Percentiles rank a stretch among this genome's conserved stretches.
Evolutionary conservation across 140 eudicot species (phyloP).

Genomic region (Senecio squalidus): DNA sequence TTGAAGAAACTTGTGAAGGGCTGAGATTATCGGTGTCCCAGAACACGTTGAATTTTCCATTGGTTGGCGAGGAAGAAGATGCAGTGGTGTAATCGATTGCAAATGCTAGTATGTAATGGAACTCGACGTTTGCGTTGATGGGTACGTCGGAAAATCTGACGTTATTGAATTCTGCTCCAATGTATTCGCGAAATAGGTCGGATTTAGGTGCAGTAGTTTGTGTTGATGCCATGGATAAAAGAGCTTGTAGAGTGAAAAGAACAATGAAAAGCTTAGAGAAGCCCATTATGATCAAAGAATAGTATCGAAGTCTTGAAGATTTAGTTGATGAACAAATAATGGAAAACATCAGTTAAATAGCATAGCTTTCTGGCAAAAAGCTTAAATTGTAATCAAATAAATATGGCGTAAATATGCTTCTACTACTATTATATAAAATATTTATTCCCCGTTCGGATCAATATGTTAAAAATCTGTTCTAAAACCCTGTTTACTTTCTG

Average conservation of each 20-base stretch:
- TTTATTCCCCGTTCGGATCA: background rate
- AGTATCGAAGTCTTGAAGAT: conserved; percentile 17
- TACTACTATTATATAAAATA: conserved; percentile 1
- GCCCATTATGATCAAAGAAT: conserved; percentile 18
- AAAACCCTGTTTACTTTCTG: background rate
- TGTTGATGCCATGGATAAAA: conserved; percentile 17
- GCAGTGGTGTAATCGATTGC: conserved; percentile 40
- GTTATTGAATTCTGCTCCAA: conserved; percentile 23
- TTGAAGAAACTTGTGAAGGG: conserved; percentile 38
- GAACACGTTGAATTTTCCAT: conserved; percentile 37
- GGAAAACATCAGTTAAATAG: conserved; percentile 15
- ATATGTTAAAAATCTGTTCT: conserved; percentile 9
- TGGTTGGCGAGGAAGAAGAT: conserved; percentile 35
- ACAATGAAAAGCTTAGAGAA: conserved; percentile 17
- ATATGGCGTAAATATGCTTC: conserved; percentile 8
- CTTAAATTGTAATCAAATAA: background rate
- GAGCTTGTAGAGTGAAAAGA: conserved; percentile 25
- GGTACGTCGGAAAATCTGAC: conserved; percentile 37
- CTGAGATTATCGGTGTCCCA: conserved; percentile 38
- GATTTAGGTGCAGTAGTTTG: conserved; percentile 23
- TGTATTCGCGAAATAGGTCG: conserved; percentile 25
- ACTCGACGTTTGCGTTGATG: conserved; percentile 36
- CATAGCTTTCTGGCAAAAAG: background rate
- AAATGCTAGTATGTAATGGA: conserved; percentile 39
- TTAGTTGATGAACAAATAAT: conserved; percentile 12